A percentile compares a stretch with the other conserved stretches of the same genome.
Conservation (phyloP, 2,329 filamentous ascomycete species). For the Colletotrichum incanum region DNA sequence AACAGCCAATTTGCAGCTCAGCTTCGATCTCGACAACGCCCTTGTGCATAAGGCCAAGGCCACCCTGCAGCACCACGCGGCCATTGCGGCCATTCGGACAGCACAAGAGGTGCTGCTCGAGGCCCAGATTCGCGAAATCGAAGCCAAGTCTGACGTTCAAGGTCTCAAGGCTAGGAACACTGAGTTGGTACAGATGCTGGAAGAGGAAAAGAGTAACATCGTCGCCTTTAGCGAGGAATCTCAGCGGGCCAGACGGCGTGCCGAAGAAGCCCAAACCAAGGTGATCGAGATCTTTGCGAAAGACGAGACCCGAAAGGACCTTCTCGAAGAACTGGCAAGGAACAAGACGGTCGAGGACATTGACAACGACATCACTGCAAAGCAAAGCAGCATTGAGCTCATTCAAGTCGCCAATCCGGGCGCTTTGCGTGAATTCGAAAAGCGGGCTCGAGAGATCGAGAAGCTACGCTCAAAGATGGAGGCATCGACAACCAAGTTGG, state of each 20-base stretch:
- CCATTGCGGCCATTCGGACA: slow-evolving; percentile 74
- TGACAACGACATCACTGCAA: slow-evolving; percentile 80
- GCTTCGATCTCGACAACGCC: slow-evolving; percentile 69
- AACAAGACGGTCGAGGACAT: slow-evolving; percentile 75
- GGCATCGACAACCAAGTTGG: slow-evolving; percentile 68
- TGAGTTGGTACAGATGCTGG: slow-evolving; percentile 69
- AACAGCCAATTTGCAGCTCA: slow-evolving; percentile 65
- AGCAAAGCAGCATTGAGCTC: slow-evolving; percentile 82
- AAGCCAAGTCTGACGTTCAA: slow-evolving; percentile 86
- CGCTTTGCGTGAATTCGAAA: slow-evolving; percentile 84
- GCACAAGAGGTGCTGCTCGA: slow-evolving; percentile 78
- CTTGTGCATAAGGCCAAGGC: slow-evolving; percentile 70
- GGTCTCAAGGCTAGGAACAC: slow-evolving; percentile 77
- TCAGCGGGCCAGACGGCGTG: slow-evolving; percentile 54
- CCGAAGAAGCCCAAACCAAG: slow-evolving; percentile 54
- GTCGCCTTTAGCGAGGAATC: slow-evolving; percentile 56
- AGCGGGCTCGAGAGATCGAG: slow-evolving; percentile 79
- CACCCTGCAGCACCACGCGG: slow-evolving; percentile 68
- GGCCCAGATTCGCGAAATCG: slow-evolving; percentile 79
- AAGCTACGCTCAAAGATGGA: slow-evolving; percentile 72
- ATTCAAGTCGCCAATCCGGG: slow-evolving; percentile 84
- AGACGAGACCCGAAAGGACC: slow-evolving; percentile 56
- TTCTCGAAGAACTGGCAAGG: slow-evolving; percentile 61
- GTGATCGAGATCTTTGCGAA: slow-evolving; percentile 59
- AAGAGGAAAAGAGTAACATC: slow-evolving; percentile 61